These are phyloP conservation scores for Durusdinium trenchii DNA, from an alignment of 73 alveolate species.

Conservation along the genomic window DNA sequence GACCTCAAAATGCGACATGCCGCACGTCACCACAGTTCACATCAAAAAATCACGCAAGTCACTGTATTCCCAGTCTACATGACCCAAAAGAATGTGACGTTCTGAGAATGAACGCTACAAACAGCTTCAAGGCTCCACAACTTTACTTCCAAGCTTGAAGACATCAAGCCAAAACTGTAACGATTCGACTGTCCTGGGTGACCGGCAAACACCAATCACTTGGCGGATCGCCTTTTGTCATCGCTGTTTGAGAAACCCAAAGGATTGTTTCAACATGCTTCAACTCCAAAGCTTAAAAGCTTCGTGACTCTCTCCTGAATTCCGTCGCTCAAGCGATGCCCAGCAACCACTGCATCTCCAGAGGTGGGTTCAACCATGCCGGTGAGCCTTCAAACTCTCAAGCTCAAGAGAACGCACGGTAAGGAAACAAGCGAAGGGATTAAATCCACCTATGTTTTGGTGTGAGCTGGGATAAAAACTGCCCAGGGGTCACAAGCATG, in stretches of 20 bases:
- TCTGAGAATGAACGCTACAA: too few species aligned
- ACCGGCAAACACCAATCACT: slow-evolving; percentile 99
- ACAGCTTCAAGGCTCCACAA: too few species aligned
- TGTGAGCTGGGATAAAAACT: neutral
- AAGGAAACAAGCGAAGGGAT: too few species aligned
- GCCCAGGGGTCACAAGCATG: too few species aligned
- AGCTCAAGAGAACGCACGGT: too few species aligned
- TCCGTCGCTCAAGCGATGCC: slow-evolving; percentile 83
- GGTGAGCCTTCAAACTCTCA: slow-evolving; percentile 97
- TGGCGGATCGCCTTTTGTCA: slow-evolving; percentile 97
- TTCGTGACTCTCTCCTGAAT: neutral
- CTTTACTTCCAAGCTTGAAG: too few species aligned
- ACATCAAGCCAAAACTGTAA: too few species aligned
- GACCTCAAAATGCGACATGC: slow-evolving; percentile 58
- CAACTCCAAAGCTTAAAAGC: neutral
- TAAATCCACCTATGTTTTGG: neutral
- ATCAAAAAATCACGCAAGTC: too few species aligned
- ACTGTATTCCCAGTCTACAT: too few species aligned
- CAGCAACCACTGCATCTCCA: slow-evolving; percentile 94
- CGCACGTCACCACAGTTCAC: too few species aligned
- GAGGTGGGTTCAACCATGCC: slow-evolving; percentile 91
- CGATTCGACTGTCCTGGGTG: neutral
- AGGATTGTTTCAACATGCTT: neutral
- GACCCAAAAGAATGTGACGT: too few species aligned
- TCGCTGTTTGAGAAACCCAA: neutral